These are phyloP conservation scores for Myxozyma kluyveri DNA, from an alignment of 805 yeast genomes.

Conservation along the genomic window DNA sequence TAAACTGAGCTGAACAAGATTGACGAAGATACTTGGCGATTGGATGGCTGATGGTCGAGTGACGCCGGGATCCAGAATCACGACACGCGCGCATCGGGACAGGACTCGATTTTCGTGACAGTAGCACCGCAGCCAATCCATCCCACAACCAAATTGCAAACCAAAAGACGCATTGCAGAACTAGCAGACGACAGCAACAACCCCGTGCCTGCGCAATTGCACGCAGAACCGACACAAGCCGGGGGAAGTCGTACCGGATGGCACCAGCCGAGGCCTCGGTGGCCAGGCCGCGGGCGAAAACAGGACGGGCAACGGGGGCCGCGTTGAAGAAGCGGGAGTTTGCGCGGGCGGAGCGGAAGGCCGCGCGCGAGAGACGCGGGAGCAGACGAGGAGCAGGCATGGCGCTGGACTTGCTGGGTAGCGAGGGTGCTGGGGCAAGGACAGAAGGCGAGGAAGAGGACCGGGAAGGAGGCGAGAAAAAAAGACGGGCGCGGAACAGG, in stretches of 20 bases:
- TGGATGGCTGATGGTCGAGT: too few relatives aligned
- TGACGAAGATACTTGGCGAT: too few relatives aligned
- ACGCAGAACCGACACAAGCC: too few relatives aligned
- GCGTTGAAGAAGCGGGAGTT: slow-evolving; percentile 58
- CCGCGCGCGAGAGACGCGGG: slow-evolving; percentile 64
- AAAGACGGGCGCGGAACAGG: not conserved
- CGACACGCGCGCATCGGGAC: too few relatives aligned
- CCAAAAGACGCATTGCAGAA: too few relatives aligned
- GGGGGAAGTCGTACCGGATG: slow-evolving; percentile 56
- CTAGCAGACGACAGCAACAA: too few relatives aligned
- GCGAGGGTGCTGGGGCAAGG: slow-evolving; percentile 8
- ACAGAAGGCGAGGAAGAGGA: slow-evolving; percentile 5
- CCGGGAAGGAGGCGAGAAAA: slow-evolving; percentile 8
- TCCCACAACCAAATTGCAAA: too few relatives aligned
- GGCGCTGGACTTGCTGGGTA: slow-evolving; percentile 11
- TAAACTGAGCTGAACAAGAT: too few relatives aligned
- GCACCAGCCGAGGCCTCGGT: slow-evolving; percentile 63
- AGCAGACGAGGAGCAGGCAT: slow-evolving; percentile 54
- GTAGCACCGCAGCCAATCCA: too few relatives aligned
- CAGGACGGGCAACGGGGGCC: slow-evolving; percentile 28
- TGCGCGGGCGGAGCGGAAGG: slow-evolving; percentile 85
- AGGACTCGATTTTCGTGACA: too few relatives aligned
- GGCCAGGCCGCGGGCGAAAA: slow-evolving; percentile 55
- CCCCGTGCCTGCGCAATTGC: too few relatives aligned
- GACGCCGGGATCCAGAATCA: too few relatives aligned